These are phyloP conservation scores for Aureococcus anophagefferens DNA, from an alignment of 108 stramenopile genomes.

Conservation along the genomic window DNA sequence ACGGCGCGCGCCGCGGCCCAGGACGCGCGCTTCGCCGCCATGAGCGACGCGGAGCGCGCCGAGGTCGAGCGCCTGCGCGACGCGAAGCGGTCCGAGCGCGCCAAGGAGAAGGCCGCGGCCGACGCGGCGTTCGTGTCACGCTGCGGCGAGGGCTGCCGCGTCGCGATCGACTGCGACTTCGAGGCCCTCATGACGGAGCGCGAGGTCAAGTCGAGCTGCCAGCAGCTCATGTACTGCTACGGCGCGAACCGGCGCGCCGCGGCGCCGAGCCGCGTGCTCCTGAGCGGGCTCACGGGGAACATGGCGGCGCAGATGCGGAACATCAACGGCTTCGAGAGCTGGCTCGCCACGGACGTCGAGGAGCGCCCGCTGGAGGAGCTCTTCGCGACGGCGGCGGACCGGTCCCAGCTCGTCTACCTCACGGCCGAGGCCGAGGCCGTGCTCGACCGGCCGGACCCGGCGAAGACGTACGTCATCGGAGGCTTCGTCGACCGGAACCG, in stretches of 20 bases:
- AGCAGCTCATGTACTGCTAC: conserved; percentile 26
- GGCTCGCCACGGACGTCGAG: not conserved
- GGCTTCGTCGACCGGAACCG: conserved; percentile 30
- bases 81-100: too few relatives aligned
- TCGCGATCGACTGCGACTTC: conserved; percentile 18
- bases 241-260: conserved; percentile 5
- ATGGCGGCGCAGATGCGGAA: not conserved
- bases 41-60: too few relatives aligned
- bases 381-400: not conserved
- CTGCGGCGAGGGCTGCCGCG: not conserved
- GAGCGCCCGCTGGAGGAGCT: not conserved
- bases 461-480: conserved; percentile 19
- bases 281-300: not conserved
- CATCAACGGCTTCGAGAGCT: not conserved
- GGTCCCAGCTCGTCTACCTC: conserved; percentile 18
- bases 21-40: too few relatives aligned
- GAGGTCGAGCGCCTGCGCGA: too few relatives aligned
- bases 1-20: too few relatives aligned
- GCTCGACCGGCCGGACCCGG: conserved; percentile 5
- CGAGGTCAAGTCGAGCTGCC: not conserved
- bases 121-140: not conserved
- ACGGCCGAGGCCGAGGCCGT: conserved; percentile 17
- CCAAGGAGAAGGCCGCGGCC: not conserved
- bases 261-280: not conserved
- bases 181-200: conserved; percentile 6